Percentiles rank a stretch among this genome's conserved stretches.
These are phyloP conservation scores for Populus hybrid DNA, from an alignment of 441 rosid genomes.

Conservation along the genomic window DNA sequence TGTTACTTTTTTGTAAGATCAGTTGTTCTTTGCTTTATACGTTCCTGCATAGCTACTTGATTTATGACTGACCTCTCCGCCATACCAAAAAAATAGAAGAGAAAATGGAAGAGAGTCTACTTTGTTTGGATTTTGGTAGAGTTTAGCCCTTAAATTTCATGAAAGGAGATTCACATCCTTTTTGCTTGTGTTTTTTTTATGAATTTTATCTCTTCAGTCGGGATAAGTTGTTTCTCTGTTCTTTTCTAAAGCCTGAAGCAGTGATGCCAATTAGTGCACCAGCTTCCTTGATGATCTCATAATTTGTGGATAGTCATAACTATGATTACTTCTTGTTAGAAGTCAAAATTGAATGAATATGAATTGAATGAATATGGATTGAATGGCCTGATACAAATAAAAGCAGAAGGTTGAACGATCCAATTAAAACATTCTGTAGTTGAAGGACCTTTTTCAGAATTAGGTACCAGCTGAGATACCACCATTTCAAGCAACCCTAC, in stretches of 20 bases:
- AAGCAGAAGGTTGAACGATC: not conserved
- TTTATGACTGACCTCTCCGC: not conserved
- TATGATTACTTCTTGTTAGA: not conserved
- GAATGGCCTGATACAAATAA: not conserved
- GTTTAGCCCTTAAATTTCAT: not conserved
- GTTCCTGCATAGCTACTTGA: not conserved
- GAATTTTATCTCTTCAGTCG: not conserved
- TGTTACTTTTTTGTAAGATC: constrained; percentile 9
- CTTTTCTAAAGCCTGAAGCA: not conserved
- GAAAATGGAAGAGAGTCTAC: not conserved
- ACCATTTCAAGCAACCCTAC: not conserved
- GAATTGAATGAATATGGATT: not conserved
- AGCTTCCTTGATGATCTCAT: not conserved
- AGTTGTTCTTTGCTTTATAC: constrained; percentile 5
- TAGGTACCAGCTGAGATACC: not conserved
- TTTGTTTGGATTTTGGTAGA: not conserved
- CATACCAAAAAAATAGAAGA: not conserved
- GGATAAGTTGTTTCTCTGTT: not conserved
- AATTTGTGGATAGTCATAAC: not conserved
- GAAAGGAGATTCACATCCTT: not conserved
- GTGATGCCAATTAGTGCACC: not conserved
- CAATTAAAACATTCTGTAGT: not conserved
- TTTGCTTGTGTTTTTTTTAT: not conserved
- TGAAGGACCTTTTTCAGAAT: not conserved
- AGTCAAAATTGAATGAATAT: too few relatives aligned